Percentiles rank a stretch among this genome's conserved stretches.
Conservation (phyloP, 2,329 filamentous ascomycete genomes). For the Exophiala sp. region DNA sequence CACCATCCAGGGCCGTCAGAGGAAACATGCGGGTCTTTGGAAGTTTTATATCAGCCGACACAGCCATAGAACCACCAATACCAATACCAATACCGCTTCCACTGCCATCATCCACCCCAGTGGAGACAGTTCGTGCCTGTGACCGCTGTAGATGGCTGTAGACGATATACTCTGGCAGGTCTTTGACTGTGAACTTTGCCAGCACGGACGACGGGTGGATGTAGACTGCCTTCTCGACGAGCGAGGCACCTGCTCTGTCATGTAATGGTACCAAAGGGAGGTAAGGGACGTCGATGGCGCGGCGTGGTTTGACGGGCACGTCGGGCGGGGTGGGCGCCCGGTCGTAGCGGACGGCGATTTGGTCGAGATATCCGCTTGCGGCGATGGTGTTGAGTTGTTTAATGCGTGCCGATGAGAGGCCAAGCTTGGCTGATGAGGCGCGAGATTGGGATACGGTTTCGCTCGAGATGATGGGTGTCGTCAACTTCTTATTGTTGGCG, state of each 20-base stretch:
- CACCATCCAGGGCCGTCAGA: constrained; percentile 69
- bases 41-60: background rate
- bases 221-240: constrained; percentile 65
- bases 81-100: too few relatives aligned
- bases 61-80: background rate
- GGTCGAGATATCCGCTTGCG: constrained; percentile 87
- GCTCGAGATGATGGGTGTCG: constrained; percentile 40
- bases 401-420: constrained; percentile 56
- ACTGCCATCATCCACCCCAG: constrained; percentile 45
- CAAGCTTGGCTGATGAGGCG: constrained; percentile 45
- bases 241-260: constrained; percentile 32
- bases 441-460: constrained; percentile 57
- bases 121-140: constrained; percentile 48
- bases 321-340: constrained; percentile 68
- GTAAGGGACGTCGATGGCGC: constrained; percentile 91
- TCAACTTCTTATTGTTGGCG: too few relatives aligned
- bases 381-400: constrained; percentile 84
- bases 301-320: constrained; percentile 61
- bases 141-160: constrained; percentile 78
- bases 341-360: constrained; percentile 87
- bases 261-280: constrained; percentile 66
- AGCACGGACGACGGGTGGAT: constrained; percentile 82
- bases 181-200: constrained; percentile 59
- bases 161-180: constrained; percentile 80
- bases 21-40: constrained; percentile 82